Percentiles rank a stretch among this genome's conserved stretches.
Conservation (phyloP, 441 rosid genomes). For the Erodium texanum region DNA sequence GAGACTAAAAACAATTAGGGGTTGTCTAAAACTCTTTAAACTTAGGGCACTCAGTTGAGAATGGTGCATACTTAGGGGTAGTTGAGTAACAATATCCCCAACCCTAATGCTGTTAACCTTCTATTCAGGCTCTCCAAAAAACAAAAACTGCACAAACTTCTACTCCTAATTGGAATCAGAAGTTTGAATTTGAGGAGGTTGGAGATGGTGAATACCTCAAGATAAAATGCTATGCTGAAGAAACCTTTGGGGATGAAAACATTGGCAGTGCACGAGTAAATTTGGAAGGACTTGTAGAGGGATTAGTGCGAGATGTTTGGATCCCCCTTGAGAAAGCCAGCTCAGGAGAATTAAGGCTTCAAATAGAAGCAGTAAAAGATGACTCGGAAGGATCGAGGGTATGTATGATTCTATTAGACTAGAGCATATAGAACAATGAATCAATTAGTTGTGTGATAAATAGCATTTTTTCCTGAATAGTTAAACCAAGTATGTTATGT, state of each 20-base stretch:
- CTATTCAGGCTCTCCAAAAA: constrained; percentile 57
- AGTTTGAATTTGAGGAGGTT: constrained; percentile 77
- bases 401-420: constrained; percentile 1
- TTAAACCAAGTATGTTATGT: not conserved
- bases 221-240: constrained; percentile 69
- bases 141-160: constrained; percentile 48
- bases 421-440: not conserved
- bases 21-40: too few relatives aligned
- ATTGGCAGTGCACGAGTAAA: constrained; percentile 79
- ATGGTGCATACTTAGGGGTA: too few relatives aligned
- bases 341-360: constrained; percentile 83
- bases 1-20: too few relatives aligned
- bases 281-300: constrained; percentile 71
- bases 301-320: constrained; percentile 66
- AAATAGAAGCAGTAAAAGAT: constrained; percentile 55
- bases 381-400: constrained; percentile 60
- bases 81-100: too few relatives aligned
- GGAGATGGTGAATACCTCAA: constrained; percentile 69
- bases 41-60: too few relatives aligned
- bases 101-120: too few relatives aligned
- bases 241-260: constrained; percentile 67
- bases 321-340: constrained; percentile 84
- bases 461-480: not conserved
- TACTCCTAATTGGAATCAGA: constrained; percentile 61
- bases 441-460: not conserved